Evolutionary conservation across 192 early-diverging fungal genomes (phyloP).

Genomic region (Coemansia sp.): DNA sequence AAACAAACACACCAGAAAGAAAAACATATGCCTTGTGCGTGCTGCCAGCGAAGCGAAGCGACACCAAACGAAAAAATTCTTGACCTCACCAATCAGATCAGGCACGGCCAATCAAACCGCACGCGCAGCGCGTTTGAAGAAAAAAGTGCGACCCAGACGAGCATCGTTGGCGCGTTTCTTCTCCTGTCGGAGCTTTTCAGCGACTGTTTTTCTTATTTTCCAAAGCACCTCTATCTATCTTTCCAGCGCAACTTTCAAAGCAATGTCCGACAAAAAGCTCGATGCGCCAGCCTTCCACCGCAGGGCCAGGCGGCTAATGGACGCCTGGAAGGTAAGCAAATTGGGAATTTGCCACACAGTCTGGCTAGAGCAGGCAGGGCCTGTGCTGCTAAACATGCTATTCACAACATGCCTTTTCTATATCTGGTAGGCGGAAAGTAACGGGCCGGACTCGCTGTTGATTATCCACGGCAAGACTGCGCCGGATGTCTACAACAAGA

Average conservation of each 20-base stretch:
- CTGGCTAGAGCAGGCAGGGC: background rate
- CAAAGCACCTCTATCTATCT: background rate
- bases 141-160: too few relatives aligned
- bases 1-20: too few relatives aligned
- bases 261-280: conserved; percentile 48
- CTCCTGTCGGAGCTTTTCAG: background rate
- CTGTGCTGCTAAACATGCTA: background rate
- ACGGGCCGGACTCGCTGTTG: conserved; percentile 29
- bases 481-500: conserved; percentile 37
- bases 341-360: background rate
- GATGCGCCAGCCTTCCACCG: conserved; percentile 43
- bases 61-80: background rate
- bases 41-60: too few relatives aligned
- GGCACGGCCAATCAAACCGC: background rate
- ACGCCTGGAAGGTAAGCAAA: conserved; percentile 29
- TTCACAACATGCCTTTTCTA: background rate
- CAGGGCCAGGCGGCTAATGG: conserved; percentile 37
- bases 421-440: conserved; percentile 4
- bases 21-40: too few relatives aligned
- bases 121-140: background rate
- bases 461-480: conserved; percentile 40
- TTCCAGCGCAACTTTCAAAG: background rate
- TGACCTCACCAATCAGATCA: background rate
- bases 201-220: background rate
- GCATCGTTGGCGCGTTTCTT: background rate